A percentile compares a stretch with the other conserved stretches of the same genome.
phyloP scores from a whole-genome alignment of 1,284 basidiomycete species.

The Cutaneotrichosporon arboriforme region DNA sequence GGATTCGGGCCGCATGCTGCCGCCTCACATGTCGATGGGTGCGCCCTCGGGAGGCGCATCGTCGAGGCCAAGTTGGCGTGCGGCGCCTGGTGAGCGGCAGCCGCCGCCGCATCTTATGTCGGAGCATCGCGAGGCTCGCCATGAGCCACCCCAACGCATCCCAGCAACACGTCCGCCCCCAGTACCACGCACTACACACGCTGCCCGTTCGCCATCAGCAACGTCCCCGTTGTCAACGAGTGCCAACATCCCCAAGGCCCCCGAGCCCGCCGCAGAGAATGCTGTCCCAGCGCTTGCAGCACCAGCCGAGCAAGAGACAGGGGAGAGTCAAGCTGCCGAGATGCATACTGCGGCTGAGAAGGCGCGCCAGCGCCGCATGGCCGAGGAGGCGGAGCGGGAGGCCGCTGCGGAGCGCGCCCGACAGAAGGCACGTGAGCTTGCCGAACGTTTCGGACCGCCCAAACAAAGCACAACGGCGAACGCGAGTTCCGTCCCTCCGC shows the following conservation, averaged over 20 bases:
- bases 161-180: background rate
- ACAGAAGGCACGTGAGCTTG: slow-evolving; percentile 77
- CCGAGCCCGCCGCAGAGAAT: background rate
- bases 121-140: slow-evolving; percentile 4
- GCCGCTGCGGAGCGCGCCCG: slow-evolving; percentile 76
- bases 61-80: background rate
- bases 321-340: slow-evolving; percentile 65
- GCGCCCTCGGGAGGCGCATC: slow-evolving; percentile 23
- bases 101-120: slow-evolving; percentile 49
- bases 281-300: slow-evolving; percentile 2
- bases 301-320: slow-evolving; percentile 4
- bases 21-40: slow-evolving; percentile 32
- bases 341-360: slow-evolving; percentile 88
- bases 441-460: slow-evolving; percentile 59
- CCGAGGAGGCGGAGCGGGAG: slow-evolving; percentile 80
- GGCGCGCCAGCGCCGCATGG: slow-evolving; percentile 62
- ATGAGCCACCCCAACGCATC: background rate
- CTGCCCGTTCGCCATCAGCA: background rate
- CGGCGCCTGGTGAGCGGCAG: slow-evolving; percentile 43
- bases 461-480: slow-evolving; percentile 1
- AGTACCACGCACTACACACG: background rate
- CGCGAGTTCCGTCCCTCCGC: background rate
- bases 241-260: no score
- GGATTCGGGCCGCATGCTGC: slow-evolving; percentile 25
- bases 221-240: background rate